A percentile compares a stretch with the other conserved stretches of the same genome.
These are phyloP conservation scores for Panicum miliaceum DNA, from an alignment of 176 grass and related monocot species.

Conservation along the genomic window DNA sequence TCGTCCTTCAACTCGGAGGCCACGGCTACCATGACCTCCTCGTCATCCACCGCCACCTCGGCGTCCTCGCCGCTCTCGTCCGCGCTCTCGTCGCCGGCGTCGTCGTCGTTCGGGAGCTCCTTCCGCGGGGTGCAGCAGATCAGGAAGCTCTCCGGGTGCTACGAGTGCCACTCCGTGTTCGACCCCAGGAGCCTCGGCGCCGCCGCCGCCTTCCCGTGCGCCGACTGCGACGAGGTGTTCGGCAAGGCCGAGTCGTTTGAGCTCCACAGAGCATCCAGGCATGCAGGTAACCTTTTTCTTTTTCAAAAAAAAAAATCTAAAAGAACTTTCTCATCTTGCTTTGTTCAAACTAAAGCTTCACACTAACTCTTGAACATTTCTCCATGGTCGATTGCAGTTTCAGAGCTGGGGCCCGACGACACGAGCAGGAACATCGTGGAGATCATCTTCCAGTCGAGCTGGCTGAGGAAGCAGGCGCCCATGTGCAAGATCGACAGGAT, in stretches of 20 bases:
- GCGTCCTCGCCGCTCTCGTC: constrained; percentile 48
- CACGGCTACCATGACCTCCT: constrained; percentile 22
- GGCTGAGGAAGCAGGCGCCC: constrained; percentile 60
- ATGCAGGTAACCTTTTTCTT: constrained; percentile 60
- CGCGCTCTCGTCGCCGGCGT: constrained; percentile 37
- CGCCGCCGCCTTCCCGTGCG: constrained; percentile 54
- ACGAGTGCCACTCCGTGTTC: constrained; percentile 58
- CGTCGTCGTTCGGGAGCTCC: constrained; percentile 56
- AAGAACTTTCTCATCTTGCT: neutral
- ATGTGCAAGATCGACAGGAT: constrained; percentile 81
- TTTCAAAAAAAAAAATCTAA: neutral
- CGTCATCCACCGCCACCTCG: constrained; percentile 31
- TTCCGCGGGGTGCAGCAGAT: constrained; percentile 71
- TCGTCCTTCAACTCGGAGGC: constrained; percentile 80
- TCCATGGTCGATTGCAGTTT: constrained; percentile 48
- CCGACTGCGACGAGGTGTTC: constrained; percentile 77
- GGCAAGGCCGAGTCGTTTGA: constrained; percentile 67
- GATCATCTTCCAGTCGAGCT: constrained; percentile 97
- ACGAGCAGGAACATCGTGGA: constrained; percentile 93
- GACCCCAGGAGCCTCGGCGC: constrained; percentile 53
- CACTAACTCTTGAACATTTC: neutral
- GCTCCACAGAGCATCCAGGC: constrained; percentile 61
- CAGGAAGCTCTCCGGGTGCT: constrained; percentile 80
- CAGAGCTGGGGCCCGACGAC: constrained; percentile 74
- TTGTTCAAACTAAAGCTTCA: neutral